Base-by-base conservation (phyloP, 345 rosid genomes). In the Eucalyptus pauciflora region DNA sequence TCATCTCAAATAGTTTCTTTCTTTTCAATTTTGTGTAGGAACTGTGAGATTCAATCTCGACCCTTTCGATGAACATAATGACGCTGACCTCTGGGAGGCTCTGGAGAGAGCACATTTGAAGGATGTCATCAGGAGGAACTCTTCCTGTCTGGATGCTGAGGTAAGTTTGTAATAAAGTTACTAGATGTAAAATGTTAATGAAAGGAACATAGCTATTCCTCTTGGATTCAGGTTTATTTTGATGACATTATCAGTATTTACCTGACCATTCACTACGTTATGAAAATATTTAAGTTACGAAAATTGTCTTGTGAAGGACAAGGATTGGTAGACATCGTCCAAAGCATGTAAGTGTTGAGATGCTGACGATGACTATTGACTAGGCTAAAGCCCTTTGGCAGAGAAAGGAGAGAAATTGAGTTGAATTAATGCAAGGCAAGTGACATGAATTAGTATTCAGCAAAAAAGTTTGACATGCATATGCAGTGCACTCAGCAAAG, bases 31-130 rank as follows among this genome's bases (percentile, higher is more conserved):
- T 85, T 87, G 64, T 89, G 37, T 90, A 98, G 99, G 99, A 90
- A 92, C 95, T 89, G 99, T 98, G 90, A 91, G 99, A 90, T 96
- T 97, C 90, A 97, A 97, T 90, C 95, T 97, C 41, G 98, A 98
- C 87, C 99, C 99, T 25, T 98, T 98, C 89, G 89, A 67, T 89
- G 98, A 98, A 90, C 97, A 96, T 90, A 95, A 89, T 90, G 99
- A 98, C 88, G 92, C 98, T 93, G 99, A 94, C 89, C 95, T 98
- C 67, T 95, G 98, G 99, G 99, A 98, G 92, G 96, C 98, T 91
- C 90, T 96, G 71, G 96, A 95, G 91, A 96, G 97, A 91, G 98
- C 98, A 29, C 96, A 96, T 88, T 90, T 96, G 89, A 98, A 96
- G 92, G 98, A 97, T 92, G 97, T 94, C 86, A 93, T 97, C 90